Conservation (phyloP, 371 early-diverging fungal species). For the Rhizomucor miehei region DNA sequence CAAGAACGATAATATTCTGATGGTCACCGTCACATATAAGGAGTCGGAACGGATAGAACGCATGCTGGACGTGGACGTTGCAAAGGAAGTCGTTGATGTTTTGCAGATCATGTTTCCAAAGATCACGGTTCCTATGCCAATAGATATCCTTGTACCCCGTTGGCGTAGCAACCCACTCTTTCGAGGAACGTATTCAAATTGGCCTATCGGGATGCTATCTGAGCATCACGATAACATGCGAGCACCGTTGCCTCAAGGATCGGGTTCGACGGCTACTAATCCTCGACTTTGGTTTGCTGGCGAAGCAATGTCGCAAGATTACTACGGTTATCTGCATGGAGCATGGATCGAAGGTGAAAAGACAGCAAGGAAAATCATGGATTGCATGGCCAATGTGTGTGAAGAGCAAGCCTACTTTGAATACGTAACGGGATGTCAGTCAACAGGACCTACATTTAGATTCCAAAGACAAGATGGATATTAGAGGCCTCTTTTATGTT, state of each 20-base stretch:
- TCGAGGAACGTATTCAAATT: slow-evolving; percentile 43
- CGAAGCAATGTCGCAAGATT: slow-evolving; percentile 38
- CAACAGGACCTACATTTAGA: not conserved
- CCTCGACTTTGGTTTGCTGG: slow-evolving; percentile 45
- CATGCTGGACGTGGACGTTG: slow-evolving; percentile 22
- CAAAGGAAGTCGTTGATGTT: slow-evolving; percentile 26
- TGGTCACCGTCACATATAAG: slow-evolving; percentile 40
- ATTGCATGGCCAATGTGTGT: slow-evolving; percentile 23
- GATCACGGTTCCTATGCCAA: slow-evolving; percentile 5
- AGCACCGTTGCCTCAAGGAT: slow-evolving; percentile 21
- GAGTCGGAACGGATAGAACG: slow-evolving; percentile 39
- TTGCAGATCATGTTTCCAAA: slow-evolving; percentile 32
- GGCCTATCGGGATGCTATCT: slow-evolving; percentile 34
- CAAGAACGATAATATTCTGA: slow-evolving; percentile 22
- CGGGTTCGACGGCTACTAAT: no score
- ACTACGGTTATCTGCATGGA: slow-evolving; percentile 46
- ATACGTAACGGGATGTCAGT: slow-evolving; percentile 29
- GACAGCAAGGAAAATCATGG: slow-evolving; percentile 17
- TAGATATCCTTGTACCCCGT: slow-evolving; percentile 33
- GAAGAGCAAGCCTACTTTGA: slow-evolving; percentile 12
- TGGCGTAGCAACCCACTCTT: slow-evolving; percentile 45
- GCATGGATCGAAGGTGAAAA: slow-evolving; percentile 41
- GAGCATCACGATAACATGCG: slow-evolving; percentile 41
- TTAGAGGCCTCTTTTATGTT: not conserved
- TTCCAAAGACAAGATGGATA: not conserved